A percentile compares a stretch with the other conserved stretches of the same genome.
Conservation (phyloP, 176 grass and related monocot species). For the Lolium rigidum region DNA sequence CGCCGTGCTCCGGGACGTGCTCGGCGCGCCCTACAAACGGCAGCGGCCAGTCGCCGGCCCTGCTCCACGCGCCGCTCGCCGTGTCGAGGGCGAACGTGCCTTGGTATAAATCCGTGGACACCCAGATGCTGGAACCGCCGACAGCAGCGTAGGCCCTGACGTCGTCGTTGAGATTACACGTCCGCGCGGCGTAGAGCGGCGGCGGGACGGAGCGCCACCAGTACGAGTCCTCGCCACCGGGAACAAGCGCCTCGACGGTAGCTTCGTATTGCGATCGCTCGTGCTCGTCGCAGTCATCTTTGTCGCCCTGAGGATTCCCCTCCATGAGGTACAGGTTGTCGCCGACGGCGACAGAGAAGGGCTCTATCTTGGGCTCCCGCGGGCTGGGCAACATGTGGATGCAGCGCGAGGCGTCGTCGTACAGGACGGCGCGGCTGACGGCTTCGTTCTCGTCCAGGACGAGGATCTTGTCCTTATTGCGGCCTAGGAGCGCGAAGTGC, state of each 20-base stretch:
- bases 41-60: background rate
- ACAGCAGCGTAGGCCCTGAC: background rate
- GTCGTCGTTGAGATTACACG: background rate
- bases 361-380: background rate
- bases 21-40: background rate
- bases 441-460: background rate
- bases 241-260: background rate
- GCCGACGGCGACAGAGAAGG: background rate
- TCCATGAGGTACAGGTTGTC: background rate
- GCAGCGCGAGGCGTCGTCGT: background rate
- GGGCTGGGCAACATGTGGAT: background rate
- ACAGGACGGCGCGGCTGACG: background rate
- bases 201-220: background rate
- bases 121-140: background rate
- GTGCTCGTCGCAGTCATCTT: background rate
- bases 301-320: background rate
- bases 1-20: background rate
- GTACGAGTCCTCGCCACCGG: background rate
- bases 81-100: background rate
- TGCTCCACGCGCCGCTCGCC: background rate
- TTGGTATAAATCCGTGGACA: no score
- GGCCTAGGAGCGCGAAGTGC: background rate
- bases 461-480: slow-evolving; percentile 2
- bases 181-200: background rate
- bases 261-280: background rate